Base-by-base conservation (phyloP, 2,329 filamentous ascomycete species). In the Colletotrichum musicola region DNA sequence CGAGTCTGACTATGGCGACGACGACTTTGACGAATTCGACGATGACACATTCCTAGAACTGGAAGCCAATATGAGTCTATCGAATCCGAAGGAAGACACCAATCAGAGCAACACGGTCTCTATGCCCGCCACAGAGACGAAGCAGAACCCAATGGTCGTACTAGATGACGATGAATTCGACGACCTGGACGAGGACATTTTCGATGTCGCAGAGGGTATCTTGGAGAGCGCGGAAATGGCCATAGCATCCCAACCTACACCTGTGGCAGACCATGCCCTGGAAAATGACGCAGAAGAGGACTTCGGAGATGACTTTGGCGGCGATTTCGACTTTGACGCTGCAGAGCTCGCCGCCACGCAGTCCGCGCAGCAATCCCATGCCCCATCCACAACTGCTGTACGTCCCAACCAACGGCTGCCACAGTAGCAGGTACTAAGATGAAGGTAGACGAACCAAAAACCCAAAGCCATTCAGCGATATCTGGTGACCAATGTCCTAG, bases 381-480 rank as follows among this genome's bases (percentile, higher is more conserved):
- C 38, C 22, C 38, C 64, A 40, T 70, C 73, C 46, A 72, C 74
- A 67, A 74, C 73, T 76, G 74, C 75, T 77, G 81, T 83, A 82
- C 74, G 81, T 82, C 71, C 73, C 63, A 70, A 74, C 38, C 38
- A 46, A 69, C 66, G 54, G 51, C 64, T 71, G 64, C 72, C 70
- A 70, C 66, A 71, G 71, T 72, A 71, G 71, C 74, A 76, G 74
- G 82, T 85, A 82, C 92, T 94, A 90, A 95, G 84, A 82, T 76
- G 77, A 81, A 79, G 83, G 84, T 88, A 92, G 92, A 89, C 86
- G 81, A 87, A 84, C 77, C 82, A 86, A 77, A 92, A 90, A 78
- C 83, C 86, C 73, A 91, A 89, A 82, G 89, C 91, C 55, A 97
- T 97, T 75, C 94, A 97, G 80, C 91, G 95, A 73, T 97, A 97